Conservation (phyloP, 441 rosid genomes). For the Manihot esculenta region DNA sequence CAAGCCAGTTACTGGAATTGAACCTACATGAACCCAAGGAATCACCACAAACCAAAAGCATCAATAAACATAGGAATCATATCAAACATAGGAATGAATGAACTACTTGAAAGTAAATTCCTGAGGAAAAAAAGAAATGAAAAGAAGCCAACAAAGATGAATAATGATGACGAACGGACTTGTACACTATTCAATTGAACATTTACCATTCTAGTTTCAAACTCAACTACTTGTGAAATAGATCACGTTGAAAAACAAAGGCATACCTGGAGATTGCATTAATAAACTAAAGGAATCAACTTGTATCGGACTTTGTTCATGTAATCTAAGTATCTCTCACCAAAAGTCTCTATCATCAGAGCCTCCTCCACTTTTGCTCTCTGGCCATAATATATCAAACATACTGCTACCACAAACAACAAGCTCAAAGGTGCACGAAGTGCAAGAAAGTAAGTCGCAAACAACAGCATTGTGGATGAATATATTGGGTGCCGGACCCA, state of each 20-base stretch:
- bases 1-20: neutral
- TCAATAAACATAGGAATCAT: neutral
- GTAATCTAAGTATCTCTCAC: constrained; percentile 62
- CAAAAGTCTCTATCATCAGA: constrained; percentile 72
- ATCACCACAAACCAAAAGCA: neutral
- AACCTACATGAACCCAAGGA: neutral
- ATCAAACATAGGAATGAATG: neutral
- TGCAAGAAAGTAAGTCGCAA: constrained; percentile 58
- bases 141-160: constrained; percentile 5
- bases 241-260: constrained; percentile 27
- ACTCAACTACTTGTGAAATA: constrained; percentile 19
- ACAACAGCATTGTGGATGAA: constrained; percentile 75
- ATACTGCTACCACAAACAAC: constrained; percentile 56
- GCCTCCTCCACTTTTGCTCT: constrained; percentile 74
- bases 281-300: constrained; percentile 80
- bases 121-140: neutral
- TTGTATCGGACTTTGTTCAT: constrained; percentile 69
- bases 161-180: neutral
- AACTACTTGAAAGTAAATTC: neutral
- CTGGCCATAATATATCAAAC: constrained; percentile 65
- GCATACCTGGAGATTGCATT: constrained; percentile 42
- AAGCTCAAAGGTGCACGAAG: constrained; percentile 79
- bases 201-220: constrained; percentile 16
- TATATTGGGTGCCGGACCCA: constrained; percentile 85
- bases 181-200: neutral